Evolutionary conservation across 2,329 filamentous ascomycete species (phyloP), one percentile per base, ranked within the genome.

Genomic region (Chaetomium globosum): DNA sequence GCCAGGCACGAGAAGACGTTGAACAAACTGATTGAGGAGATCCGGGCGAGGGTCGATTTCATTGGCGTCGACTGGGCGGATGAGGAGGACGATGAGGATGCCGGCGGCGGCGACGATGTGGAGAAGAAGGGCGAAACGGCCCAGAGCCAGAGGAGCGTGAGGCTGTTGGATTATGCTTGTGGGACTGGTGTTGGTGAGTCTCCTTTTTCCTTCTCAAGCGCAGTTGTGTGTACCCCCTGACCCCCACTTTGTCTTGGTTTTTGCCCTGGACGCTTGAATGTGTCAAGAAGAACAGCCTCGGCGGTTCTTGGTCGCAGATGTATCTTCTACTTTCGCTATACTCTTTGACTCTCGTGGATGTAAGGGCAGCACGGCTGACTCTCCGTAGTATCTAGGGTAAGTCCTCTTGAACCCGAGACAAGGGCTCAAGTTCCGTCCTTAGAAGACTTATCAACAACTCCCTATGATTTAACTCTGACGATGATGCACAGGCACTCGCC

Each of bases 151-250:
- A 78, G 71, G 72, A 73, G 71, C 63, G 79, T 86, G 51, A 82
- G 83, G 54, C 76, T 92, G 23, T 79, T 93, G 1, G 90, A 93
- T 74, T 93, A 93, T 75, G 90, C 90, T 19, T 93, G 90, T 73
- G 90, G 90, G 2, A 72, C 71, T 58, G 71, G 71, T 23, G 52
- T 70, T 59, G 69, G 71, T 72, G 57, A 46, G 71, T 67, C 16
- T 54, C 31, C 10, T 64, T 3, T 64, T 16, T 49, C 4, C 43
- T 13, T 65, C 13, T 4, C 39, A 19, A 1, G 1, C 13, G n/a
- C 16, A 7, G 39, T 43, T 39, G 13, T 5, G 36, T 39, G 4
- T 16, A 39, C 12, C 36, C 36, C 13, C 36, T 6, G 5, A 2
- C 1, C 13, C 36, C 36, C 36, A 1, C 13, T 39, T 12, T 39